phyloP scores from a whole-genome alignment of 2,329 filamentous ascomycete species.

The Aaosphaeria arxii region DNA sequence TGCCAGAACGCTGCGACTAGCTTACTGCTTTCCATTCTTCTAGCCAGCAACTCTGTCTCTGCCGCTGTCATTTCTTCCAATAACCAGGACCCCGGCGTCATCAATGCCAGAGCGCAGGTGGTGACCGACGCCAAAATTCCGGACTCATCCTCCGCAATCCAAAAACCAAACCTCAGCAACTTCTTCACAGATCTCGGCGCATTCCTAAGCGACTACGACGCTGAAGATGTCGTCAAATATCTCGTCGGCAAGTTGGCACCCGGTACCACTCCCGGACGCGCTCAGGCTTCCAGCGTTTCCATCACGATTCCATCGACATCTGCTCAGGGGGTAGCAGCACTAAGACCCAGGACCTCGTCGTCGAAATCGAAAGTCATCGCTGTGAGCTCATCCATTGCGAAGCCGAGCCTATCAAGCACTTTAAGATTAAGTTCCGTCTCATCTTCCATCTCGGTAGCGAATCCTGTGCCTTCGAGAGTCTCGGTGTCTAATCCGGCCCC shows the following conservation, averaged over 20 bases:
- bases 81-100: not conserved
- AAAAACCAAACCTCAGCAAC: constrained; percentile 5
- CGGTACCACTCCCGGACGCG: not conserved
- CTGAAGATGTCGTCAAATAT: constrained; percentile 3
- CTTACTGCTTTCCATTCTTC: not conserved
- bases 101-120: not conserved
- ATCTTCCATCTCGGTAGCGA: no score
- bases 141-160: no score
- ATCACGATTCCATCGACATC: not conserved
- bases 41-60: not conserved
- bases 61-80: not conserved
- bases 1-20: not conserved
- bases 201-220: constrained; percentile 5
- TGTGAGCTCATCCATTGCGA: not conserved
- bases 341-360: not conserved
- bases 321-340: not conserved
- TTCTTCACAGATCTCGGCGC: constrained; percentile 7
- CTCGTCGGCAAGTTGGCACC: constrained; percentile 1
- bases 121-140: no score
- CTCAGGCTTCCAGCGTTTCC: not conserved
- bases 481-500: no score
- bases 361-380: not conserved
- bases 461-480: no score
- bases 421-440: no score
- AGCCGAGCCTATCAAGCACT: not conserved